Conservation (phyloP, 176 grass and related monocot species). For the Aegilops longissima region DNA sequence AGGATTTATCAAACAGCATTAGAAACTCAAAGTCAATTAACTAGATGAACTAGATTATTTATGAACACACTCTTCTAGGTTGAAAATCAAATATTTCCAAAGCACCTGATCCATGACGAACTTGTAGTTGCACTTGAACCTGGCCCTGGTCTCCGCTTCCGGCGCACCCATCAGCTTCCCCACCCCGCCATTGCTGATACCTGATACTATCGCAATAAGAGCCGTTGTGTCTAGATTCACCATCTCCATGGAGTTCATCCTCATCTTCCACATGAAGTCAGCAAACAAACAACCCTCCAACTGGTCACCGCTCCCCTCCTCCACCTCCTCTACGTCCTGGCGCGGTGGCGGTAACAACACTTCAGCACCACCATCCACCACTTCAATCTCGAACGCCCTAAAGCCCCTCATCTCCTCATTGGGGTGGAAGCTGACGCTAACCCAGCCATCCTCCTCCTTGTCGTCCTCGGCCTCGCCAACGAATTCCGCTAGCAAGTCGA, state of each 20-base stretch:
- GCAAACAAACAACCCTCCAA: conserved; percentile 26
- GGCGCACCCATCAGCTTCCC: conserved; percentile 48
- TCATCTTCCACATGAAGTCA: conserved; percentile 49
- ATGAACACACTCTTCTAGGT: conserved; percentile 4
- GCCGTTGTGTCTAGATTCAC: conserved; percentile 93
- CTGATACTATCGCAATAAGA: conserved; percentile 77
- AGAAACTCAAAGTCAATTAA: not conserved
- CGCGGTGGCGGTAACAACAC: not conserved
- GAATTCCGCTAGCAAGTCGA: conserved; percentile 52
- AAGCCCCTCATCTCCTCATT: conserved; percentile 33
- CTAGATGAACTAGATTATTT: conserved; percentile 8
- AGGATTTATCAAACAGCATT: not conserved
- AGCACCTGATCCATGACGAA: conserved; percentile 85
- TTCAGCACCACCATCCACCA: not conserved
- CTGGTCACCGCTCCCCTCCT: not conserved
- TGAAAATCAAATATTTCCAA: not conserved
- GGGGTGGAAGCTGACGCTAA: conserved; percentile 38
- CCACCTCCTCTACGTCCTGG: not conserved
- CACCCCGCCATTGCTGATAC: conserved; percentile 82
- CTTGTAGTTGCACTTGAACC: conserved; percentile 85
- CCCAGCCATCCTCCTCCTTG: conserved; percentile 54
- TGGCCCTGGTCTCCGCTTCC: conserved; percentile 52
- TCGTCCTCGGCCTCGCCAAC: conserved; percentile 43
- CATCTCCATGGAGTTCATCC: conserved; percentile 39
- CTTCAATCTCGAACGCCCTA: conserved; percentile 66